Base-by-base conservation (phyloP, 306 rosid genomes). In the Canavalia ensiformis region DNA sequence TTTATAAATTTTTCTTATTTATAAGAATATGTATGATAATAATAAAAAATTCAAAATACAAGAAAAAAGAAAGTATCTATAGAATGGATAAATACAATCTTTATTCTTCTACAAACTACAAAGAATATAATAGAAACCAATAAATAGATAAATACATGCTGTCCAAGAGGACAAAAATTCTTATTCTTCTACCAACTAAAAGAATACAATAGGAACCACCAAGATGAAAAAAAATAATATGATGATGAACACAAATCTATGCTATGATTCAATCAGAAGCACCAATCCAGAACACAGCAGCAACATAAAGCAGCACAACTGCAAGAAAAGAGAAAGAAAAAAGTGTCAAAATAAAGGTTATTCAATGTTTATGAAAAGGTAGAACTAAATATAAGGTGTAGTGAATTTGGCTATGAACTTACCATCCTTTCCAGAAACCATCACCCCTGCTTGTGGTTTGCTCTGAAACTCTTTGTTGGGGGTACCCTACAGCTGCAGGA, bases 381-480 rank as follows among this genome's bases (percentile, higher is more conserved):
- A 18, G 25, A 18, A 37, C 1, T 2, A 37, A 37, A 37, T 2
- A 37, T 37, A 37, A 37, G 9, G 49, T 45, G 42, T 5, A 74
- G 13, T 35, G 45, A 56, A 56, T 63, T 49, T 81, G 12, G 42
- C 2, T 1, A n/a, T 13, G 50, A 76, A 51, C 88, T 66, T 4
- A 84, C 88, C 91, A 88, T 81, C 91, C 87, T 45, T 85, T 81
- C 87, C 82, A 88, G 33, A 88, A 88, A 8, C 89, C 89, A 72
- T 85, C 89, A 55, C 89, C 89, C 49, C 68, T 85, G 49, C 56
- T 58, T 2, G 74, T 83, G 7, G 87, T 88, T 80, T 88, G 44
- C 1, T 58, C 45, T 31, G 80, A 55, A 54, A 76, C 62, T 25
- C 60, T 75, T 4, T 71, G 82, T 69, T 87, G 81, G 6, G 84